Base-by-base conservation (phyloP, 2,329 filamentous ascomycete genomes). In the Cytospora piceae region DNA sequence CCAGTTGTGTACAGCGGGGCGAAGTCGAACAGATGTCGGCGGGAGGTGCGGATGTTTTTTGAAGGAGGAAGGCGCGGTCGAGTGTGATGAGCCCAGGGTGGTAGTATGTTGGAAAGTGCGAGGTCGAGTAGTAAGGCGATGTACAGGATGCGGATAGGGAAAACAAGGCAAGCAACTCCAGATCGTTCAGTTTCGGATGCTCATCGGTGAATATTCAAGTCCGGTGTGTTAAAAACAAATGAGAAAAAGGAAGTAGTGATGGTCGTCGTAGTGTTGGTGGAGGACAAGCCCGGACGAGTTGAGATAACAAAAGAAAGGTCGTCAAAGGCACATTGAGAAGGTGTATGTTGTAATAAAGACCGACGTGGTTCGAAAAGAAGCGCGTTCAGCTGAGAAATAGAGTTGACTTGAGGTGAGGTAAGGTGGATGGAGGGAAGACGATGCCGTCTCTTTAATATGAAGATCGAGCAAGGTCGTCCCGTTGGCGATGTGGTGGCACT, bases 181-280 rank as follows among this genome's bases (percentile, higher is more conserved):
- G 73, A 73, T 80, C 78, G 78, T 81, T 78, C 71, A 79, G 65
- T 70, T 73, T 80, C 79, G 78, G 77, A 79, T 75, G 77, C 78
- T 81, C 79, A 81, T 81, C 70, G 74, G 77, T 73, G 72, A 76
- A 76, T 77, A 77, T 78, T 75, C 69, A 65, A 67, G 70, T 69
- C 46, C 46, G n/a, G 46, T 49, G n/a, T 74, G 74, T 69, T 72
- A 70, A 70, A 68, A 73, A 79, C 73, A 79, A 77, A 77, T 74
- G 74, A 74, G 71, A 73, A 74, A 73, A 73, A 58, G 56, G n/a
- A 64, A 68, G 63, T 64, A 60, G 63, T 70, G 67, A 70, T 71
- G 53, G 66, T 53, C 51, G 69, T 72, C 70, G 64, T 52, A 64
- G 32, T 72, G 75, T 73, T 72, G 74, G 73, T 67, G 64, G 70